Evolutionary conservation across 2,329 filamentous ascomycete genomes (phyloP).

Genomic region (Pseudopyrenochaeta lycopersici): DNA sequence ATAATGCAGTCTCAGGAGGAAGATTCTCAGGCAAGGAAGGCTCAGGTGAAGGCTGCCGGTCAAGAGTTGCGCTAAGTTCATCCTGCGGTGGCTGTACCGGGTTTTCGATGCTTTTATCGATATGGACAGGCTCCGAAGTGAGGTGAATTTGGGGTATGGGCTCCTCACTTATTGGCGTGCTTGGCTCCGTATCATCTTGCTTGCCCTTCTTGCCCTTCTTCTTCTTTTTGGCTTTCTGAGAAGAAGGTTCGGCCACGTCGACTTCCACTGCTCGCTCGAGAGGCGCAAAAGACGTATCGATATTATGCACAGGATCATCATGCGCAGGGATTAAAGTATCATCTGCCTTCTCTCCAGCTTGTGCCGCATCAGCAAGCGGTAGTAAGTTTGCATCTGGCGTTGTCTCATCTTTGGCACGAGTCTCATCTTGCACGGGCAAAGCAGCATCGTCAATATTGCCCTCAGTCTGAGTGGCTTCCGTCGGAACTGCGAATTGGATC

Average conservation of each 20-base stretch:
- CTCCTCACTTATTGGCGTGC: conserved; percentile 12
- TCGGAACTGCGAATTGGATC: not conserved
- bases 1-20: not conserved
- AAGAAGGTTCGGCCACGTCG: conserved; percentile 12
- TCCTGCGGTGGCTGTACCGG: not conserved
- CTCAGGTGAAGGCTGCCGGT: not conserved
- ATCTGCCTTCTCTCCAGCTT: not conserved
- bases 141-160: conserved; percentile 7
- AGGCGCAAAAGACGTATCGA: not conserved
- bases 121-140: conserved; percentile 3
- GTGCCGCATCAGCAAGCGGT: not conserved
- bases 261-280: conserved; percentile 7
- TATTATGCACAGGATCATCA: conserved; percentile 8
- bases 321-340: not conserved
- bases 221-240: conserved; percentile 36
- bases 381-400: conserved; percentile 3
- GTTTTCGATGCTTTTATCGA: conserved; percentile 7
- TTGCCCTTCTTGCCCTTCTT: conserved; percentile 32
- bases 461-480: not conserved
- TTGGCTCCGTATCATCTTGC: conserved; percentile 16
- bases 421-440: not conserved
- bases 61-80: not conserved
- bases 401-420: not conserved
- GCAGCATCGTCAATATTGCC: not conserved
- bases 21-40: not conserved